A percentile compares a stretch with the other conserved stretches of the same genome.
Evolutionary conservation across 177 flowering plant genomes (phyloP).

Genomic region (Viscum album): DNA sequence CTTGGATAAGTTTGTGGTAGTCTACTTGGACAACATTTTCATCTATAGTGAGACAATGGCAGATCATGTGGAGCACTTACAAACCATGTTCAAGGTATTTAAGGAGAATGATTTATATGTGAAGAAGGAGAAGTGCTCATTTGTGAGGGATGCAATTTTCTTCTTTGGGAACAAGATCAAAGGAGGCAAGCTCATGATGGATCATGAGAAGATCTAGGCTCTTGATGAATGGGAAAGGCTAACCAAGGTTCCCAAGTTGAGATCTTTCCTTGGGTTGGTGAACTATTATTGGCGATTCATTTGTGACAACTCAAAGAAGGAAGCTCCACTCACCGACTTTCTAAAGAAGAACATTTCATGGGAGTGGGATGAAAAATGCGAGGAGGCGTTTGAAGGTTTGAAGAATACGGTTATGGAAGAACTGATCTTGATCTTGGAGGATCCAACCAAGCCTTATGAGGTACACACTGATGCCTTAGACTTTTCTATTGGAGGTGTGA

Average conservation of each 20-base stretch:
- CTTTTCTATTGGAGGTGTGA: background rate
- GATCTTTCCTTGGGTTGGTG: no score
- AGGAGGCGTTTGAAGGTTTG: background rate
- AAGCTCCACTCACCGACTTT: no score
- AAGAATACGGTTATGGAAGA: background rate
- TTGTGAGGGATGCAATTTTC: background rate
- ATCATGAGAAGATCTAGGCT: background rate
- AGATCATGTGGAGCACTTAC: no score
- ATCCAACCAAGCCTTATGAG: background rate
- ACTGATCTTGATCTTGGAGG: background rate
- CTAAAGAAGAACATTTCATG: no score
- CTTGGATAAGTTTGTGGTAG: no score
- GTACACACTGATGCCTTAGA: background rate
- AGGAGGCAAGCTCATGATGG: background rate
- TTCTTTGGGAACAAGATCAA: no score
- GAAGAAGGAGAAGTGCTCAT: background rate
- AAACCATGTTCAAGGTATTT: no score
- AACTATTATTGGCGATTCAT: no score
- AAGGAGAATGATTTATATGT: background rate
- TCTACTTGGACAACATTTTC: no score
- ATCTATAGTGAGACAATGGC: no score
- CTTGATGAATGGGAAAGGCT: background rate
- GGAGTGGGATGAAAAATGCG: no score
- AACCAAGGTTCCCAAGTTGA: background rate
- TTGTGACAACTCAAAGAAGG: no score